Conservation (phyloP, 768 basidiomycete species). For the Obba rivulosa region DNA sequence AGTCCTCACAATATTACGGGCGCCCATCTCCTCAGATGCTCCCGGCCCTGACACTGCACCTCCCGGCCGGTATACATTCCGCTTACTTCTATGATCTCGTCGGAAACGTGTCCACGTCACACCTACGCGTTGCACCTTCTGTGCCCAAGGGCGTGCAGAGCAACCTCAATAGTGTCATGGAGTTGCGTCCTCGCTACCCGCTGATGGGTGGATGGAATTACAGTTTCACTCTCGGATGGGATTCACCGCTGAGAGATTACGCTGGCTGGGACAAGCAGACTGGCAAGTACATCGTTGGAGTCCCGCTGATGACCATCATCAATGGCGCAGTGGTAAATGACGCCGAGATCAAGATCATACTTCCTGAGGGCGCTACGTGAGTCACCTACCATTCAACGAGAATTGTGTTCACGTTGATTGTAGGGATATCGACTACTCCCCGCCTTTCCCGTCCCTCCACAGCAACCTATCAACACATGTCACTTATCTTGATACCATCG, state of each 20-base stretch:
- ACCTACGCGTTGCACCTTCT: conserved; percentile 65
- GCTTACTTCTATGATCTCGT: conserved; percentile 89
- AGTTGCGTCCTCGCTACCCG: conserved; percentile 87
- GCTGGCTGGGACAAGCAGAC: conserved; percentile 57
- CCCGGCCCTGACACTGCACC: conserved; percentile 65
- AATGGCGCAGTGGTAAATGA: conserved; percentile 78
- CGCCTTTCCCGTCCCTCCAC: conserved; percentile 73
- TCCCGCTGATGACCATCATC: conserved; percentile 83
- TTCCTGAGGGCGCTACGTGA: conserved; percentile 96
- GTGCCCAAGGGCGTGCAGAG: conserved; percentile 49
- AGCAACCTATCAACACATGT: conserved; percentile 61
- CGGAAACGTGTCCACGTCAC: conserved; percentile 96
- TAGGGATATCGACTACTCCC: conserved; percentile 71
- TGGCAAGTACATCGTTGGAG: conserved; percentile 65
- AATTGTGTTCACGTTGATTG: neutral
- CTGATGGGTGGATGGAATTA: conserved; percentile 98
- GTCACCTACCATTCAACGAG: conserved; percentile 21
- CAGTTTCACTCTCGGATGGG: conserved; percentile 90
- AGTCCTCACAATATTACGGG: conserved; percentile 67
- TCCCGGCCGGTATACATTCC: conserved; percentile 78
- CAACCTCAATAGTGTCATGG: conserved; percentile 62
- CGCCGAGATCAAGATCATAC: conserved; percentile 70
- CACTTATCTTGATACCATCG: conserved; percentile 89
- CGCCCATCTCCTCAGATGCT: conserved; percentile 66
- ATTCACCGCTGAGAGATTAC: conserved; percentile 75